These are phyloP conservation scores for Xylaria bambusicola DNA, from an alignment of 495 filamentous ascomycete genomes.

Conservation along the genomic window DNA sequence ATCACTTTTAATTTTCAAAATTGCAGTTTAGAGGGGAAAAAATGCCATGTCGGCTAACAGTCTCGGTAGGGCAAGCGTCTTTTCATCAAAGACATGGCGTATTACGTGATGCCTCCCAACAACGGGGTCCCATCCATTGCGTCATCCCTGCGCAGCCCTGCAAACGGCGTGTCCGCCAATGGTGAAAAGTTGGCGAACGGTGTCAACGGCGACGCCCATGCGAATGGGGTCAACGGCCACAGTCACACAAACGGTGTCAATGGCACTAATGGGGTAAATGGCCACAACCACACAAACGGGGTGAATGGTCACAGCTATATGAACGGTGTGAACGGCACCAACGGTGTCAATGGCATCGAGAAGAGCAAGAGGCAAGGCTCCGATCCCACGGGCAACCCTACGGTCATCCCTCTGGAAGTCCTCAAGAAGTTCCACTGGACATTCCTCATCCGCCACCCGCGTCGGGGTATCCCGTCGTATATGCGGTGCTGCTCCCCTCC, in stretches of 20 bases:
- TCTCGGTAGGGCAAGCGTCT: conserved; percentile 71
- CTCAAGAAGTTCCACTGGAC: conserved; percentile 83
- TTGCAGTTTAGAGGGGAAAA: no score
- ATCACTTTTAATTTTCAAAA: no score
- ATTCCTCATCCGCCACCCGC: conserved; percentile 96
- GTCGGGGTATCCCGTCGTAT: conserved; percentile 83
- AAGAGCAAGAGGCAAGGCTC: conserved; percentile 21
- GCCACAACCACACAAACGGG: conserved; percentile 25
- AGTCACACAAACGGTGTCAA: conserved; percentile 29
- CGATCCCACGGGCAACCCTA: conserved; percentile 69
- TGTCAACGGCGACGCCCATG: no score
- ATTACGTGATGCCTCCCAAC: conserved; percentile 81
- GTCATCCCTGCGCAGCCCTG: conserved; percentile 70
- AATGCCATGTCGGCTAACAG: conserved; percentile 21
- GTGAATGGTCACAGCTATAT: conserved; percentile 21
- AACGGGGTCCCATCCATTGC: conserved; percentile 67
- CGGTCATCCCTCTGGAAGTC: conserved; percentile 70
- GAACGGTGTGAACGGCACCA: no score
- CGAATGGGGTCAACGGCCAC: conserved; percentile 27
- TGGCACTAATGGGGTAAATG: conserved; percentile 29
- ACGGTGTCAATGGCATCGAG: conserved; percentile 23
- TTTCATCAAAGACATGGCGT: conserved; percentile 96
- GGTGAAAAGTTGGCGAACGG: conserved; percentile 22
- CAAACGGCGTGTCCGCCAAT: conserved; percentile 33
- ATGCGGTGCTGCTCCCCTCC: conserved; percentile 96